phyloP scores from a whole-genome alignment of 805 yeast species.

The Candida cerambycidarum region DNA sequence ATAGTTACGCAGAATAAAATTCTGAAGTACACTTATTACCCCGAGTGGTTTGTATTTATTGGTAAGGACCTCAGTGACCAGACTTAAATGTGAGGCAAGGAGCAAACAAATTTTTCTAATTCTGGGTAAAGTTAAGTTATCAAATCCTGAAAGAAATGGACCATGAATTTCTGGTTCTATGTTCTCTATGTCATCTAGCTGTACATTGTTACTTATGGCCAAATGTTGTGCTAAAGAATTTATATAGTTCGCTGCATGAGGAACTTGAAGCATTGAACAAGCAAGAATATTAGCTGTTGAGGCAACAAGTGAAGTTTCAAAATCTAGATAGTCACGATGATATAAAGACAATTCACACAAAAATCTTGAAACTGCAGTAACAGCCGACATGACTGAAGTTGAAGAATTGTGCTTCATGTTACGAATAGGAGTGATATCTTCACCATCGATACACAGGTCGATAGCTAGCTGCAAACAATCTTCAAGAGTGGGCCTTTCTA shows the following conservation, averaged over 20 bases:
- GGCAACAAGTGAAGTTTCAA: conserved; percentile 48
- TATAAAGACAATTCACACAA: conserved; percentile 55
- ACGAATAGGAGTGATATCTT: conserved; percentile 25
- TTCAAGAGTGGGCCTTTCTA: conserved; percentile 50
- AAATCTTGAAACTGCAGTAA: conserved; percentile 53
- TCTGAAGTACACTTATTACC: conserved; percentile 32
- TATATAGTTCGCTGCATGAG: conserved; percentile 40
- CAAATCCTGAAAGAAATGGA: conserved; percentile 51
- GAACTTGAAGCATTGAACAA: conserved; percentile 51
- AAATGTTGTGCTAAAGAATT: not conserved
- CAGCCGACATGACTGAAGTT: conserved; percentile 45
- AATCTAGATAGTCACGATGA: conserved; percentile 46
- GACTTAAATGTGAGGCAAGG: conserved; percentile 42
- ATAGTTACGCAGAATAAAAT: conserved; percentile 1
- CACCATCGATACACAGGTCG: conserved; percentile 11
- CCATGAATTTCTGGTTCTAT: conserved; percentile 41
- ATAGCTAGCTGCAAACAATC: conserved; percentile 50
- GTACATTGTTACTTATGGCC: not conserved
- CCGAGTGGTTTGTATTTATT: conserved; percentile 54
- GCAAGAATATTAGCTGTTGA: conserved; percentile 52
- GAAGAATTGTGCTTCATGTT: conserved; percentile 18
- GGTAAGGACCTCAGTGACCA: conserved; percentile 51
- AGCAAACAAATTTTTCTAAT: conserved; percentile 44
- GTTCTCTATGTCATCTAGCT: conserved; percentile 41
- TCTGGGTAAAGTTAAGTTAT: conserved; percentile 38